Base-by-base conservation (phyloP, 805 yeast genomes). In the Yamadazyma paraphyllophila region DNA sequence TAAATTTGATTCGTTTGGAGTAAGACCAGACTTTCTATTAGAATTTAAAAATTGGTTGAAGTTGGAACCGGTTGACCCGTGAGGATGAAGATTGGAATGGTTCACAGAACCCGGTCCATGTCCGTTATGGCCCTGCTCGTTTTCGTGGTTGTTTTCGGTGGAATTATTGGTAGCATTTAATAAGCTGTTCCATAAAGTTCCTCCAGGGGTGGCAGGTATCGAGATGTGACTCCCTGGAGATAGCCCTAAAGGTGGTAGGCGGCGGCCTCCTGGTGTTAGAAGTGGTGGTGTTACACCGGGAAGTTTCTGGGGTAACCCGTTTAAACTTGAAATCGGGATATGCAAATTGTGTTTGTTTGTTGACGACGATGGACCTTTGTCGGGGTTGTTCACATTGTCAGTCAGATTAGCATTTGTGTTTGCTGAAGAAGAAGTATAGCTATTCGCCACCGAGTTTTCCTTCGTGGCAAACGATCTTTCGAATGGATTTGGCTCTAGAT, bases 401-500 rank as follows among this genome's bases (percentile, higher is more conserved):
- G 20, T 16, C 12, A 33, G 32, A 40, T 36, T 42, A 6, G 39
- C 38, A 35, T 27, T 42, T n/a, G 45, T 33, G 30, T 35, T 35
- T 4, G 45, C 25, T 1, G 44, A 35, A n/a, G 44, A 35, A 12
- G 45, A 35, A 14, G 39, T 32, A 30, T 35, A 42, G 14, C 36
- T 46, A n/a, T 49, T 43, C 4, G 37, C 33, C 3, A 30, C 41
- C 10, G 44, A 29, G 27, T 24, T 39, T 15, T 74, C 76, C 49
- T 80, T 82, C 2, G 81, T 67, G n/a, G 94, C 97, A 69, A 92
- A 92, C 41, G 96, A 87, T 63, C 85, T 87, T 65, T 92, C 99
- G 61, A 92, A 92, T 4, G 97, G 97, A 58, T 92, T 92, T 8
- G 94, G 96, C 63, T 94, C 99, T 47, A 90, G 71, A 49, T 85